These are phyloP conservation scores for Hortiboletus campestris DNA, from an alignment of 768 basidiomycete genomes.

Conservation along the genomic window DNA sequence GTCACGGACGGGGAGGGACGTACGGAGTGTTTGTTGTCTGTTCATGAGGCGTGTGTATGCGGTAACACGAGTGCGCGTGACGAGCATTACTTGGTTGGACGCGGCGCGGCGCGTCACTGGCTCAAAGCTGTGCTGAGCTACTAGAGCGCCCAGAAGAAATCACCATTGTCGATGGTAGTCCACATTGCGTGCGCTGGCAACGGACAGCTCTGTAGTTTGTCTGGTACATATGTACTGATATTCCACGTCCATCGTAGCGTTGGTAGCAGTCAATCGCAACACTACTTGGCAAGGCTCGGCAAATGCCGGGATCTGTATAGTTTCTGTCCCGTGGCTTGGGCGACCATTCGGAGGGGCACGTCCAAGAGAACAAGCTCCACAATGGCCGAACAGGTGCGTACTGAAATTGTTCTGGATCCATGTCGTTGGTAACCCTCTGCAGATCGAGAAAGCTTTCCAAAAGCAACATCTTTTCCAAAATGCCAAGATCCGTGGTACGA, in stretches of 20 bases:
- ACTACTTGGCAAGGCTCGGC: conserved; percentile 18
- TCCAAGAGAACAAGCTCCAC: conserved; percentile 21
- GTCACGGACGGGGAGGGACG: conserved; percentile 7
- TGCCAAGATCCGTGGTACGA: conserved; percentile 86
- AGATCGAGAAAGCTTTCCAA: conserved; percentile 98
- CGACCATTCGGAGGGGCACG: neutral
- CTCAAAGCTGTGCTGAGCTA: neutral
- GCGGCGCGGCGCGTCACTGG: conserved; percentile 1
- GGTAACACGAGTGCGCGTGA: conserved; percentile 21
- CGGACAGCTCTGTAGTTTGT: too few relatives aligned
- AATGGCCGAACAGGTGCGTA: conserved; percentile 64
- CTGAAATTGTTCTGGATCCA: neutral
- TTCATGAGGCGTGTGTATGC: conserved; percentile 43
- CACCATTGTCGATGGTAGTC: neutral
- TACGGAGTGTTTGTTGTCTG: conserved; percentile 75
- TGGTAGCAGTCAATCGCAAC: too few relatives aligned
- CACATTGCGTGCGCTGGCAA: neutral
- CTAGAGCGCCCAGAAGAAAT: neutral
- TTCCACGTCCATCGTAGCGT: too few relatives aligned
- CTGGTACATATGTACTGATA: too few relatives aligned
- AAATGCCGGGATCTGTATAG: conserved; percentile 42
- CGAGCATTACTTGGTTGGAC: conserved; percentile 16
- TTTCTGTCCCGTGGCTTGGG: conserved; percentile 38
- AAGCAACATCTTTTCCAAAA: conserved; percentile 99
- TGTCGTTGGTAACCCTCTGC: conserved; percentile 3